Evolutionary conservation across 805 yeast genomes (phyloP), one percentile per base, ranked within the genome.

Genomic region (Metschnikowia drakensbergensis): DNA sequence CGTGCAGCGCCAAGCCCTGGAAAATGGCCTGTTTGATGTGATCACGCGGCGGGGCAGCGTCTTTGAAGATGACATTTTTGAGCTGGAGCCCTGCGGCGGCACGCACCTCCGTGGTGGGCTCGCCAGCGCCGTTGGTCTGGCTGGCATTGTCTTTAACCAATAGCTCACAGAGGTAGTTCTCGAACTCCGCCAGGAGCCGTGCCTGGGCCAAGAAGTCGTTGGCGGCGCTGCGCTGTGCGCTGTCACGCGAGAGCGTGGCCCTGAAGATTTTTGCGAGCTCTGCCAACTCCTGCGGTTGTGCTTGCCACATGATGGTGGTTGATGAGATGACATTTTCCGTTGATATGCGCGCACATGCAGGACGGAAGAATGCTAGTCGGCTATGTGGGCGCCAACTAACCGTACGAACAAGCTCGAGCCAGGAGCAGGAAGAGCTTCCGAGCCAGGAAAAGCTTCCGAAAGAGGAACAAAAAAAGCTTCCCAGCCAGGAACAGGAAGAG

Each of bases 21-120:
- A 55, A 72, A 33, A 84, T 71, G 57, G 79, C 75, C 7, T 65
- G 71, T 42, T 71, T 58, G n/a, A 74, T 55, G 53, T 65, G 67
- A 45, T 63, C 59, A 45, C 75, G 60, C 55, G 67, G 54, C 47
- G 54, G 42, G 41, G 48, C 59, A 6, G 68, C 63, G 32, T 68
- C 62, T 49, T 68, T 73, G 34, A 80, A 58, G n/a, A 90, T 68
- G 52, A 79, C 79, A 66, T 91, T 92, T 63, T 94, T 92, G 65
- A 94, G 76, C 59, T 83, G 74, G 51, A 91, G 67, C 7, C 98
- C 99, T 1, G 97, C 92, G 0, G 96, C 83, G 0, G 96, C 96
- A 45, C 97, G 76, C 7, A 83, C 75, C 37, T 81, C 82, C 0
- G 81, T 66, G n/a, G 69, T 67, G 7, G 77, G 69, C n/a, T 30